phyloP scores from a whole-genome alignment of 2,329 filamentous ascomycete genomes.

The Tricladium varicosporioides region DNA sequence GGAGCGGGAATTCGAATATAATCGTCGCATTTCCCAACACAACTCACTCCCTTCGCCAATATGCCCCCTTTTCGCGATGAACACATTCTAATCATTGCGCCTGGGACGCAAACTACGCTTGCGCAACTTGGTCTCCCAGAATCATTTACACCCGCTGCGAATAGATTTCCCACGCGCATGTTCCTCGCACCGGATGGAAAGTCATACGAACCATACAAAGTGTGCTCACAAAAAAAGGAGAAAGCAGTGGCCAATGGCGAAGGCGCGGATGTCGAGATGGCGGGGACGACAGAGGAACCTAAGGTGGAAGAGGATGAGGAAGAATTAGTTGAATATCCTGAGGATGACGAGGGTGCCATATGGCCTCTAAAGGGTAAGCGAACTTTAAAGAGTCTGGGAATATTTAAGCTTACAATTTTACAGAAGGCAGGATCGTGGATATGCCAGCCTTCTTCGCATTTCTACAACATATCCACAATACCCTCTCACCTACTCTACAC shows the following conservation, averaged over 20 bases:
- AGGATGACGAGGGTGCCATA: conserved; percentile 83
- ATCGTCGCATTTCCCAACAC: background rate
- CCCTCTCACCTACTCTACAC: conserved; percentile 87
- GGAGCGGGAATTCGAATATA: background rate
- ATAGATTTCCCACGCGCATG: conserved; percentile 90
- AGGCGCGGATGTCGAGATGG: conserved; percentile 32
- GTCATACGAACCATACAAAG: conserved; percentile 78
- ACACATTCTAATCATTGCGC: conserved; percentile 43
- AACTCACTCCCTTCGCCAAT: background rate
- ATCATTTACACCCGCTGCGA: conserved; percentile 74
- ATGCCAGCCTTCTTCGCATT: conserved; percentile 94
- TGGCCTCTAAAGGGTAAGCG: conserved; percentile 69
- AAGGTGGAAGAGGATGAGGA: conserved; percentile 40
- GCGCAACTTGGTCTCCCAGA: conserved; percentile 36
- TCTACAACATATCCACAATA: conserved; percentile 86
- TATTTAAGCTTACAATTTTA: conserved; percentile 16
- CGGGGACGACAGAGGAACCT: conserved; percentile 28
- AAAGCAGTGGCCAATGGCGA: conserved; percentile 32
- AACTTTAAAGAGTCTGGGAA: background rate
- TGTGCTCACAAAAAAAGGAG: conserved; percentile 62
- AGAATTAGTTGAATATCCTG: conserved; percentile 83
- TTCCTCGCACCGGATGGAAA: conserved; percentile 76
- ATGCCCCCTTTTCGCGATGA: conserved; percentile 35
- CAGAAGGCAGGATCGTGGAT: conserved; percentile 78
- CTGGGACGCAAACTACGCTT: conserved; percentile 36